Base-by-base conservation (phyloP, 2,329 filamentous ascomycete species). In the Alternaria tenuissima region DNA sequence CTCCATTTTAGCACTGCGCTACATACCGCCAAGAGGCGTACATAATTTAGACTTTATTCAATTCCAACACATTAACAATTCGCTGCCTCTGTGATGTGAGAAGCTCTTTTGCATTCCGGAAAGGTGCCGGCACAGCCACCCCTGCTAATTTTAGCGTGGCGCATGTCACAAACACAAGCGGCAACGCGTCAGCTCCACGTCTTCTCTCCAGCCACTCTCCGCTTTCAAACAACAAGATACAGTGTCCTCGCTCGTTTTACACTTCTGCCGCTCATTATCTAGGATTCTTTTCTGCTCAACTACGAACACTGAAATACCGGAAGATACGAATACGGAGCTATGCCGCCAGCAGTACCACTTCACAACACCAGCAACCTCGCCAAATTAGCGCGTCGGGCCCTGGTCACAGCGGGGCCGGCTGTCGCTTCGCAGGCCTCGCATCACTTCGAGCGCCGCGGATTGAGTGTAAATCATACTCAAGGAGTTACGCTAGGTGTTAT, bases 401-500 rank as follows among this genome's bases (percentile, higher is more conserved):
- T 76, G 54, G 60, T 76, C 36, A 67, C 65, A 9, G 65, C 66
- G 38, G 72, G 69, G 14, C 74, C 74, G 18, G 67, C 69, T 14
- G 61, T 76, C 16, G 44, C 43, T 34, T 38, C 44, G 39, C 36
- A 52, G 24, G 68, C 68, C 43, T 61, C 69, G 26, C 72, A 76
- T 62, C 63, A 69, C 54, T 76, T 88, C 47, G 65, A 79, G 20
- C 81, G 81, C 58, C 86, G 89, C 56, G 83, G 84, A 53, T 80
- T 91, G 11, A 82, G 82, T 26, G 87, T 89, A 42, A 90, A 87
- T 65, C 85, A 88, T 71, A 90, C 90, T 2, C 91, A 93, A 70
- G 83, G 84, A 54, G 84, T 92, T 9, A 93, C 91, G 0, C 80
- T 93, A 26, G 90, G 89, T 8, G 82, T 92, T 41, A 91, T 93